Evolutionary conservation across 495 filamentous ascomycete species (phyloP).

Genomic region (Talaromyces trachyspermus): DNA sequence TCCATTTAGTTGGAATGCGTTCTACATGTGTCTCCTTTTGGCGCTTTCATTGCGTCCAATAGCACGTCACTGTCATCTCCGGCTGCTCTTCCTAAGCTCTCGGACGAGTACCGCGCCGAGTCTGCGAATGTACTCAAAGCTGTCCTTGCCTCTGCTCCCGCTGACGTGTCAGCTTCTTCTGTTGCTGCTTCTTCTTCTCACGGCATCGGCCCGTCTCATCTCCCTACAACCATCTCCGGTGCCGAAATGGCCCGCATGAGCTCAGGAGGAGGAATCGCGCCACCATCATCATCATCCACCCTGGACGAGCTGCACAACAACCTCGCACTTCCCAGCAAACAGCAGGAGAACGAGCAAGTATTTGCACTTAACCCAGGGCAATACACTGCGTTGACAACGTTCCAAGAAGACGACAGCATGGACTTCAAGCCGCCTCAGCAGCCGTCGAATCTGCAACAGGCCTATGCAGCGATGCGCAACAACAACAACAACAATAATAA

Average conservation of each 20-base stretch:
- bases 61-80: constrained; percentile 49
- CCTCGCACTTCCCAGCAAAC: constrained; percentile 66
- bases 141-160: constrained; percentile 61
- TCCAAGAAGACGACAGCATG: constrained; percentile 26
- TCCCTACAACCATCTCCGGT: constrained; percentile 41
- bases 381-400: constrained; percentile 76
- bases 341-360: constrained; percentile 83
- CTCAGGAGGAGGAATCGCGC: too few species aligned
- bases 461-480: constrained; percentile 69
- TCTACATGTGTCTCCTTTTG: constrained; percentile 87
- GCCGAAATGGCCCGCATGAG: constrained; percentile 45
- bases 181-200: constrained; percentile 35
- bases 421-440: constrained; percentile 38
- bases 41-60: constrained; percentile 93
- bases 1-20: constrained; percentile 51
- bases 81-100: constrained; percentile 66
- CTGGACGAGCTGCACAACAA: constrained; percentile 69
- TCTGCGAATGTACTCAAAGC: constrained; percentile 85
- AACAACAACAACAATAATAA: too few species aligned
- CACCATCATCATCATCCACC: too few species aligned
- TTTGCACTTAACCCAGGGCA: constrained; percentile 81
- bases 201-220: constrained; percentile 34
- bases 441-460: constrained; percentile 66
- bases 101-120: constrained; percentile 87
- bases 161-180: constrained; percentile 29